These are phyloP conservation scores for Chlamydomonas sp. DNA, from an alignment of 139 green algal genomes.

Conservation along the genomic window DNA sequence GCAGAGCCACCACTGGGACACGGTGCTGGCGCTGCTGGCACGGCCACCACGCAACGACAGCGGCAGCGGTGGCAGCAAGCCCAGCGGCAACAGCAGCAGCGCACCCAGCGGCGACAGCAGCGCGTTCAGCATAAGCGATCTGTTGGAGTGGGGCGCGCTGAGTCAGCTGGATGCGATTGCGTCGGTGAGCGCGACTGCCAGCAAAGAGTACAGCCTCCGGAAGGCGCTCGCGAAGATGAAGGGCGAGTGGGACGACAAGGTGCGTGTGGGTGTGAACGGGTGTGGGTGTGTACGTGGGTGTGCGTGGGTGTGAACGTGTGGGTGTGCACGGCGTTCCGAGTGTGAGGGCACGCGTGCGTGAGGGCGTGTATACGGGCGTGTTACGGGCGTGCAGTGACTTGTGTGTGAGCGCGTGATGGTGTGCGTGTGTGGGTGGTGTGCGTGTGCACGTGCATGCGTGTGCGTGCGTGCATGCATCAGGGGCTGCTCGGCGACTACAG, in stretches of 20 bases:
- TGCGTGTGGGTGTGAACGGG: background rate
- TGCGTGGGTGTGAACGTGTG: background rate
- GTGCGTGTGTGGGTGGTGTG: background rate
- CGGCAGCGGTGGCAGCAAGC: too few species aligned
- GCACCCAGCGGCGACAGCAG: too few species aligned
- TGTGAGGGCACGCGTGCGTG: slow-evolving; percentile 3
- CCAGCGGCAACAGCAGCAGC: too few species aligned
- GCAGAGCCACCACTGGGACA: too few species aligned
- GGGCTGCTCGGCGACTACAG: too few species aligned
- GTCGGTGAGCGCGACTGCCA: slow-evolving; percentile 29
- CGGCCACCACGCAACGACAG: too few species aligned
- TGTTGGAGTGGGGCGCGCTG: slow-evolving; percentile 48
- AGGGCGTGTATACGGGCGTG: background rate
- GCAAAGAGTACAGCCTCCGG: slow-evolving; percentile 55
- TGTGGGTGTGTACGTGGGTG: background rate
- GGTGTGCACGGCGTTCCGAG: background rate
- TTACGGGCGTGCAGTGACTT: background rate
- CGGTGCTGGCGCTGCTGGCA: too few species aligned
- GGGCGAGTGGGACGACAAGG: slow-evolving; percentile 23
- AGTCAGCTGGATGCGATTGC: slow-evolving; percentile 52
- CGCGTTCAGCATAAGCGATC: slow-evolving; percentile 50
- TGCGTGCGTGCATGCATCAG: background rate
- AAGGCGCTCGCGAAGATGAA: slow-evolving; percentile 76
- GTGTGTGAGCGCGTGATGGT: too few species aligned
- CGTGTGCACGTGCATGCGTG: background rate